Evolutionary conservation across 441 rosid genomes (phyloP).

Genomic region (Gossypium davidsonii): DNA sequence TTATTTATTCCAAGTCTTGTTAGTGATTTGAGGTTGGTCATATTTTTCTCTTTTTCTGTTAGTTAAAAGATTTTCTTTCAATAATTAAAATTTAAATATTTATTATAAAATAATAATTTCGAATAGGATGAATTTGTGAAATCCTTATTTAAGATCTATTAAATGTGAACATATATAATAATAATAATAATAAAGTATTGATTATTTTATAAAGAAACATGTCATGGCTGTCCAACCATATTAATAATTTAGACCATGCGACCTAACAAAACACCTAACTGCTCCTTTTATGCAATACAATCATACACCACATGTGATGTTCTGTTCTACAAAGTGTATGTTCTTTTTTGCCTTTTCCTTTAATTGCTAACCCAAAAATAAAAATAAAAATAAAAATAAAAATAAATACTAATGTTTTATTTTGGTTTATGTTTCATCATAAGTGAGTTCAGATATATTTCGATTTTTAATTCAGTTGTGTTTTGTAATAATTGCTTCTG

Average conservation of each 20-base stretch:
- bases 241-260: background rate
- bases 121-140: background rate
- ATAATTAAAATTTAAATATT: too few species aligned
- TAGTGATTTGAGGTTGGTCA: background rate
- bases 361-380: too few species aligned
- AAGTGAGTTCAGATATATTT: too few species aligned
- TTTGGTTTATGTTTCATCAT: too few species aligned
- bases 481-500: too few species aligned
- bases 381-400: too few species aligned
- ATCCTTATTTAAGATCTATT: background rate
- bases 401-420: too few species aligned
- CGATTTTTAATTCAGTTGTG: too few species aligned
- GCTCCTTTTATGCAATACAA: background rate
- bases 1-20: background rate
- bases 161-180: too few species aligned
- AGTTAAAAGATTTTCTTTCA: background rate
- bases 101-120: background rate
- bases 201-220: background rate
- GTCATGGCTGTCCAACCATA: background rate
- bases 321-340: background rate
- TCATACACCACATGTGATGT: slow-evolving; percentile 1
- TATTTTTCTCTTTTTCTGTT: background rate
- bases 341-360: too few species aligned
- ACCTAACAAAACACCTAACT: background rate
- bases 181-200: background rate